Base-by-base conservation (phyloP, 2,329 filamentous ascomycete species). In the Exserohilum rostratum region DNA sequence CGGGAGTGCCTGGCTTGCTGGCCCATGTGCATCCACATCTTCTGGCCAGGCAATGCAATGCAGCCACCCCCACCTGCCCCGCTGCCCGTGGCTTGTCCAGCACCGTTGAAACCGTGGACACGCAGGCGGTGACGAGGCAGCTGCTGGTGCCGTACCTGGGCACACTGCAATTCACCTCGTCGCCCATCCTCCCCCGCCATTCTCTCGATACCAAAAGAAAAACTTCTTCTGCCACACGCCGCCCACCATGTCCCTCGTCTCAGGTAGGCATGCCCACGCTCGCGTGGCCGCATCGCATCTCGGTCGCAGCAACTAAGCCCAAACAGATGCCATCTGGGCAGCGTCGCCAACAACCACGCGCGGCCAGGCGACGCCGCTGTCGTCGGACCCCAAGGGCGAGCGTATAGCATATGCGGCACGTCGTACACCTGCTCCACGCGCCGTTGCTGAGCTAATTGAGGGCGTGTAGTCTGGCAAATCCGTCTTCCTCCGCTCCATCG, bases 401-500 rank as follows among this genome's bases (percentile, higher is more conserved):
- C 86, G 91, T 63, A 88, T 99, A 78, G 90, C 91, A 55, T 99
- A 99, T 77, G 91, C 93, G 57, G 92, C 96, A 82, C 51, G 27
- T 37, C 3, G 29, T 10, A 17, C 12, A n/a, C 9, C 10, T 3
- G 10, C 27, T 15, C 4, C 9, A 29, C 15, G 5, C 43, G 34
- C 44, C 25, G 42, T 27, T 13, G 5, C 25, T 5, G 30, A 48
- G 55, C 55, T 62, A 47, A 58, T 49, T 43, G 13, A n/a, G 27
- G 38, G 20, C 30, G 6, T 40, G 11, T 66, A 96, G 91, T 93
- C 92, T 48, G 93, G 91, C 71, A 98, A 98, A 82, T 98, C 93
- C 58, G 88, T 99, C 78, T 98, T 97, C 79, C 83, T 99, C 43
- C 91, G 95, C 66, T 93, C 88, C 60, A 96, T 99, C 79, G 93